Conservation (phyloP, 2,329 filamentous ascomycete species). For the Coleophoma eucalyptorum region DNA sequence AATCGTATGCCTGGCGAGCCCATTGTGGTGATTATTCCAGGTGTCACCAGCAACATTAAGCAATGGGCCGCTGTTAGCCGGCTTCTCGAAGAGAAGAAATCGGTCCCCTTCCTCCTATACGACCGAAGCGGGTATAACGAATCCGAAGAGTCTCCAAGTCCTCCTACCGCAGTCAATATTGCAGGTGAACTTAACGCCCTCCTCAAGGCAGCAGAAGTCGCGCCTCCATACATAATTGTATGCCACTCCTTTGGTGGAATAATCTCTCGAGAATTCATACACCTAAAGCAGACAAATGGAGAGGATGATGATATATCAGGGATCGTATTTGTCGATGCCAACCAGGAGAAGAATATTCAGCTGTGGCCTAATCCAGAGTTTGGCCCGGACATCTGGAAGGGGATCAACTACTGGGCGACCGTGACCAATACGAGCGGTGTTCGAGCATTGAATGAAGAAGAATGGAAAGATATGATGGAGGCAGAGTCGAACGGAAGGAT, state of each 20-base stretch:
- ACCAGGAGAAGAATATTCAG: constrained; percentile 6
- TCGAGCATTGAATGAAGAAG: constrained; percentile 3
- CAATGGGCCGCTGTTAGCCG: constrained; percentile 20
- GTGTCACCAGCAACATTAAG: constrained; percentile 14
- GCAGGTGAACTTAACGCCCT: constrained; percentile 9
- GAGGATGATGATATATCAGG: constrained; percentile 6
- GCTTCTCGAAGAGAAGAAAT: constrained; percentile 13
- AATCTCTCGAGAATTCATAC: constrained; percentile 10
- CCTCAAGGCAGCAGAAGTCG: constrained; percentile 5
- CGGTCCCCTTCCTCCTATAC: constrained; percentile 12
- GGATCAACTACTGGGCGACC: constrained; percentile 1
- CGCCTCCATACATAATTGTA: constrained; percentile 10
- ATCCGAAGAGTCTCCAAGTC: constrained; percentile 10
- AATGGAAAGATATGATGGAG: constrained; percentile 3
- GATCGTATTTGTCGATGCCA: constrained; percentile 14
- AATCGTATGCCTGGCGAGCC: constrained; percentile 15
- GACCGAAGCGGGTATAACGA: constrained; percentile 20
- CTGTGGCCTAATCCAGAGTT: constrained; percentile 3
- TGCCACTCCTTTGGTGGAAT: constrained; percentile 12
- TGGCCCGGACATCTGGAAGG: not conserved
- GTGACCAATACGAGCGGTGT: not conserved
- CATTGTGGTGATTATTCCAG: constrained; percentile 20
- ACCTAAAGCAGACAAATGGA: constrained; percentile 4
- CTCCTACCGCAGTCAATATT: constrained; percentile 5
- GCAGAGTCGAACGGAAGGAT: not conserved